phyloP scores from a whole-genome alignment of 345 rosid species.

The Rhizophora apiculata region DNA sequence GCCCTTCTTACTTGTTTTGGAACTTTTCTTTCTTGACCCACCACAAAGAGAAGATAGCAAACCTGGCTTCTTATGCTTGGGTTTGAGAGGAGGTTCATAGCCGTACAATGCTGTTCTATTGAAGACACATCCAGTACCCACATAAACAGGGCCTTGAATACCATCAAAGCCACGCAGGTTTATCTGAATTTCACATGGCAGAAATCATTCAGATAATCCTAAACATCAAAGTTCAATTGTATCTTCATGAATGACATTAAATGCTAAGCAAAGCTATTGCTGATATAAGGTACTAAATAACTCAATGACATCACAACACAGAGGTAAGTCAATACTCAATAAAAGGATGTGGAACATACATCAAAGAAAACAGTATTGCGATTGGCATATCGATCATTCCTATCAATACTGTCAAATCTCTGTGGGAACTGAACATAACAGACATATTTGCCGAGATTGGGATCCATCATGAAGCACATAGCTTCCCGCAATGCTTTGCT shows the following conservation, averaged over 20 bases:
- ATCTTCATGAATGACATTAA: no score
- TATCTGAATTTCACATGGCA: conserved; percentile 46
- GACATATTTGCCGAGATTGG: conserved; percentile 71
- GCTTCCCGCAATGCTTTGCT: conserved; percentile 87
- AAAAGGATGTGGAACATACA: conserved; percentile 35
- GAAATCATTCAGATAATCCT: background rate
- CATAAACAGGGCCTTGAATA: conserved; percentile 98
- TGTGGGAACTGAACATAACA: conserved; percentile 94
- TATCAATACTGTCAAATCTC: conserved; percentile 89
- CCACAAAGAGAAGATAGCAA: conserved; percentile 78
- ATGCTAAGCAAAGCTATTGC: background rate
- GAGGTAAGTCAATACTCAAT: background rate
- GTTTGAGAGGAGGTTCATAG: conserved; percentile 89
- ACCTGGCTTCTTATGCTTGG: conserved; percentile 78
- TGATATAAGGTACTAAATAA: background rate
- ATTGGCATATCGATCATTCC: conserved; percentile 81
- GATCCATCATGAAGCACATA: conserved; percentile 96
- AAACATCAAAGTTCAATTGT: background rate
- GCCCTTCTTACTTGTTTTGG: conserved; percentile 66
- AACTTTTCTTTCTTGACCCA: conserved; percentile 76
- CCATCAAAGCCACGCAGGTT: conserved; percentile 98
- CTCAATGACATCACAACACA: background rate
- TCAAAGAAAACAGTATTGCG: conserved; percentile 91
- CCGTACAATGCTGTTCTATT: conserved; percentile 95
- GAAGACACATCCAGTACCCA: conserved; percentile 99